Evolutionary conservation across 2,329 filamentous ascomycete species (phyloP).

Genomic region (Herpotrichia juniperi): DNA sequence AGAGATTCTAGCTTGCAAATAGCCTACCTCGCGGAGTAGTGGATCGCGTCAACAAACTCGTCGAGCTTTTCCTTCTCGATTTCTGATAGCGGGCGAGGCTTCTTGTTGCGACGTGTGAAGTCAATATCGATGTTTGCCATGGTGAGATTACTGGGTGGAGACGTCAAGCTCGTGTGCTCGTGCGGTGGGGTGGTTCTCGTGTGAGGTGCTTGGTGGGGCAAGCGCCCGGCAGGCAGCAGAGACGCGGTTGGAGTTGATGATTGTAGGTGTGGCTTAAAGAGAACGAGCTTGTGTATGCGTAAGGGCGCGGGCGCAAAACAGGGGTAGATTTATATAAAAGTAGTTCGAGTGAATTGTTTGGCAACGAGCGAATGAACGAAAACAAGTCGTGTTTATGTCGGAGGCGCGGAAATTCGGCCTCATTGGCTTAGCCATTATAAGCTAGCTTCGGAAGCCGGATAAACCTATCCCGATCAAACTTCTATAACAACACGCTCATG

Average conservation of each 20-base stretch:
- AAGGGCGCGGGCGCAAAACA: background rate
- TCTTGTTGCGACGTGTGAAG: constrained; percentile 82
- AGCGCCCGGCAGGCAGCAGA: constrained; percentile 5
- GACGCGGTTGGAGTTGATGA: background rate
- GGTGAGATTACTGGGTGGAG: constrained; percentile 12
- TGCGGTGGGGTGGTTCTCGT: constrained; percentile 12
- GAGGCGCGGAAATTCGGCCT: constrained; percentile 4
- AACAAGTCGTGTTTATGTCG: constrained; percentile 11
- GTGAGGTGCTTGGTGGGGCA: constrained; percentile 10
- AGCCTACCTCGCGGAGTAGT: constrained; percentile 87
- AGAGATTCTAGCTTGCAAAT: constrained; percentile 18
- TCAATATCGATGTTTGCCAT: constrained; percentile 70
- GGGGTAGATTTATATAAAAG: background rate
- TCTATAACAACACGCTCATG: too few species aligned
- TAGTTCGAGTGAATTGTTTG: background rate
- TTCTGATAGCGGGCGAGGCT: constrained; percentile 79
- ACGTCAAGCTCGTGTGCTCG: constrained; percentile 38
- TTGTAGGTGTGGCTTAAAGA: background rate
- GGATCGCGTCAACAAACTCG: constrained; percentile 90
- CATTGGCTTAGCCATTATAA: background rate
- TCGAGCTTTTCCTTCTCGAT: constrained; percentile 82
- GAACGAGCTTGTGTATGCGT: background rate
- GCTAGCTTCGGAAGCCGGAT: background rate
- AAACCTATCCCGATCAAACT: too few species aligned
- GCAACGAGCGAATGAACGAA: constrained; percentile 1